These are phyloP conservation scores for Pluteus cervinus DNA, from an alignment of 768 basidiomycete genomes.

Conservation along the genomic window DNA sequence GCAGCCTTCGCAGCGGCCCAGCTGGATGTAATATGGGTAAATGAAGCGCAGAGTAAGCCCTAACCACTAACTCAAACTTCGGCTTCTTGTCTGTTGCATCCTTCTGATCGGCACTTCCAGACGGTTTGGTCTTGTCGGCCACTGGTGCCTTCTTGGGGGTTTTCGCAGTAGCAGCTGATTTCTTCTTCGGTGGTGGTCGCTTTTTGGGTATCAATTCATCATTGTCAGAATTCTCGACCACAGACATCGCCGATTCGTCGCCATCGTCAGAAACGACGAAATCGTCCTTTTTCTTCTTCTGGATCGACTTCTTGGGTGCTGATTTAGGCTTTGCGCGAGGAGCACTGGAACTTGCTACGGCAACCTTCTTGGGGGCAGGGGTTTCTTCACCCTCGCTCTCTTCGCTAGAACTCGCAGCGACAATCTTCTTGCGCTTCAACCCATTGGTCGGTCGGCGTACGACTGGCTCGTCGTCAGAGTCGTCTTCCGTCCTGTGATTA, in stretches of 20 bases:
- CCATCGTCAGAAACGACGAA: too few species aligned
- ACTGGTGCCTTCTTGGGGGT: slow-evolving; percentile 7
- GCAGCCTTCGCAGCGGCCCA: slow-evolving; percentile 52
- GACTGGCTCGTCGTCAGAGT: slow-evolving; percentile 17
- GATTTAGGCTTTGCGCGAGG: slow-evolving; percentile 18
- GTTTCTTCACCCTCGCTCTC: slow-evolving; percentile 32
- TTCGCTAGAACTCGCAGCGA: slow-evolving; percentile 29
- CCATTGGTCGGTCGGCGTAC: slow-evolving; percentile 7
- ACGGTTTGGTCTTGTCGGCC: slow-evolving; percentile 10
- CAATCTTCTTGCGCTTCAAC: slow-evolving; percentile 25
- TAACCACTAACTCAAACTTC: slow-evolving; percentile 21
- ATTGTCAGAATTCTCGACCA: too few species aligned
- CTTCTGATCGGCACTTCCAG: slow-evolving; percentile 12
- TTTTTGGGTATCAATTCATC: too few species aligned
- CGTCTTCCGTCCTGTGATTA: slow-evolving; percentile 16
- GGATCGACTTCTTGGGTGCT: slow-evolving; percentile 16
- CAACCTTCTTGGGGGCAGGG: slow-evolving; percentile 37
- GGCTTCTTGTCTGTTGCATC: slow-evolving; percentile 9
- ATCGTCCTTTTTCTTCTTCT: too few species aligned
- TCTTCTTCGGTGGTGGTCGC: too few species aligned
- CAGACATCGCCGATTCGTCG: too few species aligned
- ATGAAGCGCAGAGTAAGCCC: not conserved
- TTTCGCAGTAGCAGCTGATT: too few species aligned
- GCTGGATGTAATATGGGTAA: slow-evolving; percentile 15
- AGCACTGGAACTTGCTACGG: slow-evolving; percentile 16